These are phyloP conservation scores for Coelastrella sp. DNA, from an alignment of 139 green algal genomes.

Conservation along the genomic window DNA sequence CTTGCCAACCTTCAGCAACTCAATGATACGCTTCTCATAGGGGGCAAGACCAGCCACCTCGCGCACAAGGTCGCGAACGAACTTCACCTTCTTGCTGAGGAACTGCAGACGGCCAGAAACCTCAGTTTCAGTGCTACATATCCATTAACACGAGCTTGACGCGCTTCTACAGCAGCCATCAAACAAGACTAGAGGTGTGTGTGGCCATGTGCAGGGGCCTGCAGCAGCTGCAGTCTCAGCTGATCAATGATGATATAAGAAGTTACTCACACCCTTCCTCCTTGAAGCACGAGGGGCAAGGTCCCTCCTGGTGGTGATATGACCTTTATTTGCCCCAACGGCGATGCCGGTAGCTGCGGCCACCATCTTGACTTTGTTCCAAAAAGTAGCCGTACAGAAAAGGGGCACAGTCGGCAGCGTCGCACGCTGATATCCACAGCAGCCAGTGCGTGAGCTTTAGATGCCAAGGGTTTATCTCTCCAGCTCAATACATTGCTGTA, in stretches of 20 bases:
- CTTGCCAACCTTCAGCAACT: slow-evolving; percentile 96
- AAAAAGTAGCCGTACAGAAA: background rate
- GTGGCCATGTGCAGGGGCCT: background rate
- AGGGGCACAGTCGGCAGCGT: background rate
- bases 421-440: too few species aligned
- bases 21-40: slow-evolving; percentile 95
- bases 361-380: slow-evolving; percentile 57
- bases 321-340: slow-evolving; percentile 91
- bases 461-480: too few species aligned
- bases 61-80: slow-evolving; percentile 90
- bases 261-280: slow-evolving; percentile 84
- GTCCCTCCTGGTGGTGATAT: slow-evolving; percentile 84
- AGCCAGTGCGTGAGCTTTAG: too few species aligned
- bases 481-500: too few species aligned
- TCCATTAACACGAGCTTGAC: background rate
- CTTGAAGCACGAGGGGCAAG: slow-evolving; percentile 61
- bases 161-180: background rate
- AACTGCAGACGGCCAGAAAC: slow-evolving; percentile 57
- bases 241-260: background rate
- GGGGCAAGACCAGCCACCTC: slow-evolving; percentile 94
- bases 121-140: background rate
- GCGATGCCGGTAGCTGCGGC: slow-evolving; percentile 75
- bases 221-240: too few species aligned
- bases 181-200: background rate
- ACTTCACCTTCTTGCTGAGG: slow-evolving; percentile 87